These are phyloP conservation scores for Zygoascus hellenicus DNA, from an alignment of 1,139 yeast species.

Conservation along the genomic window DNA sequence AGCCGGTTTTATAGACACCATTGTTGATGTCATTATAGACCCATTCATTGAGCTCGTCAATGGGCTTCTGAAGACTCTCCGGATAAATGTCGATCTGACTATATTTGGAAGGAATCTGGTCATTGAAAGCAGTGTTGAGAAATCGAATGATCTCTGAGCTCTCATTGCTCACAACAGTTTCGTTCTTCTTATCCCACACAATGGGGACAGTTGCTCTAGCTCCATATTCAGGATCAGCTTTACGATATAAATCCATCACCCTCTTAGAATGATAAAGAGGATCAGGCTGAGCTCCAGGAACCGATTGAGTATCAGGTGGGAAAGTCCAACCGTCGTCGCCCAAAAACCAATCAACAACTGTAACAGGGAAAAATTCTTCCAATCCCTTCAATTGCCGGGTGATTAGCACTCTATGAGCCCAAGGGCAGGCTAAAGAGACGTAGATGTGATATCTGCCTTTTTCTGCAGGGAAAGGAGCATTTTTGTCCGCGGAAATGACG, in stretches of 20 bases:
- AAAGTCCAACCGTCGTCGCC: constrained; percentile 84
- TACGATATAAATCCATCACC: constrained; percentile 65
- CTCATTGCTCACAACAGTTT: constrained; percentile 86
- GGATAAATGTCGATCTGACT: constrained; percentile 63
- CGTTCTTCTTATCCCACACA: constrained; percentile 77
- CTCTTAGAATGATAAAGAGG: constrained; percentile 56
- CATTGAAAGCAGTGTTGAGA: constrained; percentile 64
- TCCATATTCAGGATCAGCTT: constrained; percentile 65
- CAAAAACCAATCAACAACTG: constrained; percentile 87
- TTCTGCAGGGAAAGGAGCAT: constrained; percentile 66
- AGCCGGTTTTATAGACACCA: constrained; percentile 93
- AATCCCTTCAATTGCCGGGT: constrained; percentile 77
- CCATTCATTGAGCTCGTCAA: constrained; percentile 81
- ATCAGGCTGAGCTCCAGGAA: constrained; percentile 59
- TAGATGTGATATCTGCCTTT: constrained; percentile 79
- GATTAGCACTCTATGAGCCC: constrained; percentile 88
- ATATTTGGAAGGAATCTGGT: constrained; percentile 44
- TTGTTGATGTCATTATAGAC: constrained; percentile 80
- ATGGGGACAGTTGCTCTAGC: constrained; percentile 92
- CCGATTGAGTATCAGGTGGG: constrained; percentile 39
- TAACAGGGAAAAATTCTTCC: constrained; percentile 43
- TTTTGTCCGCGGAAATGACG: constrained; percentile 52
- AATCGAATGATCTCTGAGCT: constrained; percentile 84
- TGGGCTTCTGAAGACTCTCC: constrained; percentile 42
- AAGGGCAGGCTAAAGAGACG: constrained; percentile 87